phyloP scores from a whole-genome alignment of 2,329 filamentous ascomycete genomes.

The Colletotrichum magnum region DNA sequence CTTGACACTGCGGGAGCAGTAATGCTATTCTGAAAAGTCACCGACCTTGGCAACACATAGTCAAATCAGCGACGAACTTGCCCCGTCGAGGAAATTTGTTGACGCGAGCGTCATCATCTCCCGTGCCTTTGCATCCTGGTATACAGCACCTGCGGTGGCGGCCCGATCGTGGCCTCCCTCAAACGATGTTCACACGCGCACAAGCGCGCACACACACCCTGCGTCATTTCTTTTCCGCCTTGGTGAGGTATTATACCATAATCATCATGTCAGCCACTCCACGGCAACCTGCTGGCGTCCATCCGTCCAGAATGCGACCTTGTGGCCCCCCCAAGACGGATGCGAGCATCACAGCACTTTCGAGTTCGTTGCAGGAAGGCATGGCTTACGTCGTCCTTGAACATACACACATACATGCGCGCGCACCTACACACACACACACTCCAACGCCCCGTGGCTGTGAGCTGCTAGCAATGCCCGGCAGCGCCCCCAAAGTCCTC shows the following conservation, averaged over 20 bases:
- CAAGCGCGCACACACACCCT: neutral
- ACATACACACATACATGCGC: too few relatives aligned
- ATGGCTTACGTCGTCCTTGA: neutral
- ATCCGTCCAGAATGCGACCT: constrained; percentile 13
- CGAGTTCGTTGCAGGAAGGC: neutral
- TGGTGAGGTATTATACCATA: neutral
- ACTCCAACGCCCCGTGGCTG: neutral
- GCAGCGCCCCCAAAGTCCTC: too few relatives aligned
- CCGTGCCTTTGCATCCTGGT: too few relatives aligned
- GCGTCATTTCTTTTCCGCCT: neutral
- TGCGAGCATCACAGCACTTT: constrained; percentile 1
- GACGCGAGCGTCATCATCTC: too few relatives aligned
- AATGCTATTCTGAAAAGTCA: too few relatives aligned
- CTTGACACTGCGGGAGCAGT: too few relatives aligned
- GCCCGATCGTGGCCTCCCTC: neutral
- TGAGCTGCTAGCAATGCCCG: too few relatives aligned
- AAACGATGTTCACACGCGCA: neutral
- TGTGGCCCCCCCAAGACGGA: neutral
- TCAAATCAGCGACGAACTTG: too few relatives aligned
- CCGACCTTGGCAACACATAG: too few relatives aligned
- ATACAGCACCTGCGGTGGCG: too few relatives aligned
- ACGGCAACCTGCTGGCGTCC: neutral
- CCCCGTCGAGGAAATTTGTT: too few relatives aligned
- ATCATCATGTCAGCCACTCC: constrained; percentile 3
- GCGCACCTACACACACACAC: neutral